Evolutionary conservation across 352 stramenopile genomes (phyloP).

Genomic region (Thalassiosira hispida): DNA sequence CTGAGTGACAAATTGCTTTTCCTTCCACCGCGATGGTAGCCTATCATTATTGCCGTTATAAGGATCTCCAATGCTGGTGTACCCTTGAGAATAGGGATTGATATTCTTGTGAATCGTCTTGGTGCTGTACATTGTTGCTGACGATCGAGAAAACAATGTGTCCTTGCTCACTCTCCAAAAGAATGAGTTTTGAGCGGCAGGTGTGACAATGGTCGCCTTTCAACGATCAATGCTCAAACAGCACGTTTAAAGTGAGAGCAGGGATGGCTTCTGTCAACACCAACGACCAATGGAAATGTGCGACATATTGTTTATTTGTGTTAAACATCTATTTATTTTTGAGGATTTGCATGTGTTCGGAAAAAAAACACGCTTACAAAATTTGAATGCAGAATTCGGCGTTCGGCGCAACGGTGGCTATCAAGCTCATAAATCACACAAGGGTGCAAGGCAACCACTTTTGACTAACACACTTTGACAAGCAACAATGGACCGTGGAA

Average conservation of each 20-base stretch:
- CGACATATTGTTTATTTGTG: background rate
- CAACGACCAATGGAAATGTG: too few species aligned
- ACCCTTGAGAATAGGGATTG: constrained; percentile 54
- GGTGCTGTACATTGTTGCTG: constrained; percentile 66
- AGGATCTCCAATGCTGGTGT: constrained; percentile 65
- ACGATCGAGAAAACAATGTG: background rate
- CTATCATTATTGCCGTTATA: constrained; percentile 55
- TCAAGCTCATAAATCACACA: background rate
- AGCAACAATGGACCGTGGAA: constrained; percentile 76
- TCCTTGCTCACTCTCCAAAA: background rate
- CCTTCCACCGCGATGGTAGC: constrained; percentile 58
- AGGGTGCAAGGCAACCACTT: background rate
- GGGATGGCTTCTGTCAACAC: too few species aligned
- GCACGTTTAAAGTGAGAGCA: too few species aligned
- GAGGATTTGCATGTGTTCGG: background rate
- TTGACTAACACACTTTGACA: background rate
- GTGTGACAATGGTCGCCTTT: too few species aligned
- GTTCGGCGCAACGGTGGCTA: background rate
- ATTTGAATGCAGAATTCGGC: background rate
- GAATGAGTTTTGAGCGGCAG: too few species aligned
- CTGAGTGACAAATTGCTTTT: constrained; percentile 66
- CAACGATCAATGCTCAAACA: too few species aligned
- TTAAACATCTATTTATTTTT: background rate
- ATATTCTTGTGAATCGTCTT: constrained; percentile 73
- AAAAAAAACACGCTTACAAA: background rate